Base-by-base conservation (phyloP, 139 green algal genomes). In the Coccomyxa sp. region DNA sequence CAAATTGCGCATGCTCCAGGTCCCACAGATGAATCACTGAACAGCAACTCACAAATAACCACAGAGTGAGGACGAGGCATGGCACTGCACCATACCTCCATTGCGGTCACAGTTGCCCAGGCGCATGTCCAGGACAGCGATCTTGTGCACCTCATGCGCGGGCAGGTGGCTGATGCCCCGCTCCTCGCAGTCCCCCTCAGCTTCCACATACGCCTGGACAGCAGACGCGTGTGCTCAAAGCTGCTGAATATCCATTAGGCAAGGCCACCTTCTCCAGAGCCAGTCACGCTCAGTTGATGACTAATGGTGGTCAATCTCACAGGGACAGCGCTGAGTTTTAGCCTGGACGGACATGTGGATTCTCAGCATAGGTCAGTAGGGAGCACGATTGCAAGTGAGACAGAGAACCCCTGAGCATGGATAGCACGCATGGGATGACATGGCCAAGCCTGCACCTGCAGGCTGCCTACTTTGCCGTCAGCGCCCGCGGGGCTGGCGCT, bases 41-140 rank as follows among this genome's bases (percentile, higher is more conserved):
- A n/a, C n/a, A n/a, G n/a, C n/a, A n/a, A n/a, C n/a, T n/a, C n/a
- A n/a, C n/a, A n/a, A n/a, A n/a, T n/a, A n/a, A n/a, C n/a, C n/a
- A n/a, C n/a, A n/a, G n/a, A n/a, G n/a, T n/a, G n/a, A n/a, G n/a
- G n/a, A n/a, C n/a, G n/a, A n/a, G n/a, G n/a, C n/a, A n/a, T 3
- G 5, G 5, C 18, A 64, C 50, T 3, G 5, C 18, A 64, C 18
- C 50, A 18, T 64, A 64, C 50, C 50, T 22, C 84, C 90, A 74
- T 94, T 94, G 69, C 90, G 84, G 75, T 94, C 90, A 37, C 83
- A 84, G 77, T 94, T 94, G 37, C 77, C 88, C 27, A 93, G 85
- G 40, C 90, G 83, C 58, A 94, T 80, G 79, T 94, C 90, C 69
- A 91, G 64, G 29, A 91, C n/a, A 38, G 76, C 85, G 54, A 92